Evolutionary conservation across 1,284 basidiomycete species (phyloP).

Genomic region (Rhodotorula sp.): DNA sequence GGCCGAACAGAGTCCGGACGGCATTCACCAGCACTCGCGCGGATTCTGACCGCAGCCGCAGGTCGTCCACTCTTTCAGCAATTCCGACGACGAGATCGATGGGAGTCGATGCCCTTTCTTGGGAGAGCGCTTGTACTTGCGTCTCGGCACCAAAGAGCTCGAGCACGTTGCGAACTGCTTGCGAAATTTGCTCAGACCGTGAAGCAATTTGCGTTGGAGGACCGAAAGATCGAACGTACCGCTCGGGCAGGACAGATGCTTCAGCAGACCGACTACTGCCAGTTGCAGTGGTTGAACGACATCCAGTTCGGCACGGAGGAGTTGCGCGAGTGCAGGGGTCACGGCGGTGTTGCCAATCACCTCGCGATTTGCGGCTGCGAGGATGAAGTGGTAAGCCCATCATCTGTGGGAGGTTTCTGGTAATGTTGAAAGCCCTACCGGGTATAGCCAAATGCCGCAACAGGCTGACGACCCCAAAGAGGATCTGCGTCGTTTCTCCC

Average conservation of each 20-base stretch:
- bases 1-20: slow-evolving; percentile 65
- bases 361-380: slow-evolving; percentile 56
- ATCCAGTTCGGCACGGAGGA: slow-evolving; percentile 65
- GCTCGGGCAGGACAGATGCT: slow-evolving; percentile 77
- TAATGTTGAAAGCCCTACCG: slow-evolving; percentile 5
- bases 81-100: slow-evolving; percentile 72
- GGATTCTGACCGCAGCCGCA: slow-evolving; percentile 82
- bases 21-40: slow-evolving; percentile 83
- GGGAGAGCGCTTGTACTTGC: slow-evolving; percentile 44
- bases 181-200: background rate
- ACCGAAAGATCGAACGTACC: slow-evolving; percentile 56
- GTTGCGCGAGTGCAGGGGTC: slow-evolving; percentile 62
- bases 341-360: slow-evolving; percentile 65
- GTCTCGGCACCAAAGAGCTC: slow-evolving; percentile 48
- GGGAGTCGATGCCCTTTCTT: no score
- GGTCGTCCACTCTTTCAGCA: slow-evolving; percentile 72
- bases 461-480: slow-evolving; percentile 61
- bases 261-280: slow-evolving; percentile 79
- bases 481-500: slow-evolving; percentile 42
- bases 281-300: slow-evolving; percentile 83
- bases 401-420: background rate
- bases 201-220: no score
- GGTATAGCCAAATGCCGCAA: slow-evolving; percentile 81
- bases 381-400: fast-evolving
- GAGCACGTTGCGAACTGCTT: slow-evolving; percentile 56